Evolutionary conservation across 2,329 filamentous ascomycete genomes (phyloP).

Genomic region (Penicillium verrucosum): DNA sequence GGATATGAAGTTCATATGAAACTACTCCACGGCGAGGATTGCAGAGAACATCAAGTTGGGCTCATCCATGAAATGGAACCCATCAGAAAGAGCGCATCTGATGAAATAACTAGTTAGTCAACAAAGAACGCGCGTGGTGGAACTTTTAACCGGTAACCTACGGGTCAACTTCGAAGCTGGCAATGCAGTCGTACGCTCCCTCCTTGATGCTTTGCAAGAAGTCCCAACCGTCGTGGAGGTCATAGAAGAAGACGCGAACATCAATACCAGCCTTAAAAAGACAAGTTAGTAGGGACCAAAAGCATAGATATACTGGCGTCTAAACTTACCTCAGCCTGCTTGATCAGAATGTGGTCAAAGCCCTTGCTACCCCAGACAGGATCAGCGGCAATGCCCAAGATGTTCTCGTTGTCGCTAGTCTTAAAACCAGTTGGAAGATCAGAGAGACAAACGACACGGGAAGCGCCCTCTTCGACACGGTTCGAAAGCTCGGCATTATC

Average conservation of each 20-base stretch:
- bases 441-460: constrained; percentile 2
- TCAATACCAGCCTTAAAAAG: not conserved
- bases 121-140: not conserved
- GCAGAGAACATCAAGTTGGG: constrained; percentile 2
- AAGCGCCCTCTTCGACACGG: not conserved
- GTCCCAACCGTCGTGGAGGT: constrained; percentile 4
- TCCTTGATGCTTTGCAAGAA: constrained; percentile 6
- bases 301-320: not conserved
- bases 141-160: not conserved
- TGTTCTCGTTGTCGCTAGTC: not conserved
- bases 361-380: not conserved
- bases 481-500: constrained; percentile 23
- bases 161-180: constrained; percentile 14
- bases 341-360: constrained; percentile 3
- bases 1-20: not conserved
- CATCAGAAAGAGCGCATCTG: not conserved
- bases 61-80: constrained; percentile 7
- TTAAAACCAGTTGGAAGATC: not conserved
- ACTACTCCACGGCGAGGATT: not conserved
- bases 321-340: constrained; percentile 1
- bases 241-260: constrained; percentile 12
- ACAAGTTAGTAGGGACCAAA: not conserved
- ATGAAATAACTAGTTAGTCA: not conserved
- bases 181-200: constrained; percentile 2
- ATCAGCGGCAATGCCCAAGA: not conserved